Evolutionary conservation across 2,329 filamentous ascomycete species (phyloP), one percentile per base, ranked within the genome.

Genomic region (Pseudogymnoascus sp.): DNA sequence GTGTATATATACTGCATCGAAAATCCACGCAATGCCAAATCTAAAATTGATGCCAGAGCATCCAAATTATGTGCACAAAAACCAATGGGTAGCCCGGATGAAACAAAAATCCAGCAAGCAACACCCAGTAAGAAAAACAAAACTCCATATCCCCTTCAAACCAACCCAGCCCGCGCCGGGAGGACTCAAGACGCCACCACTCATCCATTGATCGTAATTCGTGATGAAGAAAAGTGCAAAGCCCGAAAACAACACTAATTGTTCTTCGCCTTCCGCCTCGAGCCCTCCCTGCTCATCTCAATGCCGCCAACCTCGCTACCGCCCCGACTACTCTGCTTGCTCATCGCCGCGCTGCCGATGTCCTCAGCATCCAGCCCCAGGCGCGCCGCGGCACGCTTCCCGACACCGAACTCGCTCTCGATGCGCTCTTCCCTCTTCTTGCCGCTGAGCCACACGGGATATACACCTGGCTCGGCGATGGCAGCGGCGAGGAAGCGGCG

Each of bases 321-420:
- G 11, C 65, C 67, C 43, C 68, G 66, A 37, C 62, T 62, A 19
- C 62, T 60, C 29, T 62, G 58, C 16, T 65, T 63, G n/a, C 64
- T 62, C 64, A 63, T 65, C 49, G 61, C 59, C n/a, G 59, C 61
- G 11, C 63, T 61, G 33, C 61, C 59, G 19, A 60, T 26, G 4
- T 49, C 52, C 23, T 62, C 38, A 2, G 63, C 63, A 59, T 67
- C 63, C n/a, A 64, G 60, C 1, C 63, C 61, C 35, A 63, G 52
- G 3, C 37, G 23, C 39, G 19, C 59, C 14, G 26, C 23, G 10
- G 23, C 38, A 10, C 62, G 31, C 45, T 63, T 61, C 29, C 39
- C 59, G 16, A 59, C 49, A 12, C 39, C 16, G 19, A 61, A 61
- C 19, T 63, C 26, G 45, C 37, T 26, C 38, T 43, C 19, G 16